Conservation (phyloP, 2,329 filamentous ascomycete genomes). For the Dactylellina cionopaga region DNA sequence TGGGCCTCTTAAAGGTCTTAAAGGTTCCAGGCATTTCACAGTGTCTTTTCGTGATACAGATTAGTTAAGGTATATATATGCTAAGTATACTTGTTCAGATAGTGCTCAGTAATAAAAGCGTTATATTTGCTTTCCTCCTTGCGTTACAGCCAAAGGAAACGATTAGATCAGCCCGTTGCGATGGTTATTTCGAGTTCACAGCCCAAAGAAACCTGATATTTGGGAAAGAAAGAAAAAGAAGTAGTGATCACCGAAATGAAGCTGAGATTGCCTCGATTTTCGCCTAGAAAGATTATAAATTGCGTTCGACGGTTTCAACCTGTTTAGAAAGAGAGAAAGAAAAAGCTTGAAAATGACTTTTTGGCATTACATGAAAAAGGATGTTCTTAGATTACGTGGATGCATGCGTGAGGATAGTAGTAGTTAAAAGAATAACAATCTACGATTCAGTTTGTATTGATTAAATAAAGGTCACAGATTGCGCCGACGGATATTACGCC, state of each 20-base stretch:
- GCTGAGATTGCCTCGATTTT: constrained; percentile 1
- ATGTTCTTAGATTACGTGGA: too few relatives aligned
- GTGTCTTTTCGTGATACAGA: not conserved
- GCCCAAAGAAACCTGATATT: constrained; percentile 1
- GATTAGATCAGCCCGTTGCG: not conserved
- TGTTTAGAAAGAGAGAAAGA: not conserved
- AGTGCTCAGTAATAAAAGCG: too few relatives aligned
- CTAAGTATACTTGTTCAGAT: too few relatives aligned
- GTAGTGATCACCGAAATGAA: not conserved
- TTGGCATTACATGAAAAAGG: not conserved
- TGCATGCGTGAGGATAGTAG: too few relatives aligned
- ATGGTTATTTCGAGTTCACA: constrained; percentile 13
- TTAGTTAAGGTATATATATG: not conserved
- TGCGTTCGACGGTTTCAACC: not conserved
- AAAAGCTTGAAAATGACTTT: not conserved
- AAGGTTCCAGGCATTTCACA: constrained; percentile 13
- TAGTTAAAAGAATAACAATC: not conserved
- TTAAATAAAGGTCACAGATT: not conserved
- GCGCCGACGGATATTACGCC: constrained; percentile 10
- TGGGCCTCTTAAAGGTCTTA: too few relatives aligned
- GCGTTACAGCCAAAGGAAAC: constrained; percentile 18
- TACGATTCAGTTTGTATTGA: not conserved
- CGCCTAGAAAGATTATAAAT: constrained; percentile 10
- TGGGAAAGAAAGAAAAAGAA: not conserved
- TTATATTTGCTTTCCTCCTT: constrained; percentile 13